Evolutionary conservation across 2,329 filamentous ascomycete genomes (phyloP).

Genomic region (Pseudocercospora macadamiae): DNA sequence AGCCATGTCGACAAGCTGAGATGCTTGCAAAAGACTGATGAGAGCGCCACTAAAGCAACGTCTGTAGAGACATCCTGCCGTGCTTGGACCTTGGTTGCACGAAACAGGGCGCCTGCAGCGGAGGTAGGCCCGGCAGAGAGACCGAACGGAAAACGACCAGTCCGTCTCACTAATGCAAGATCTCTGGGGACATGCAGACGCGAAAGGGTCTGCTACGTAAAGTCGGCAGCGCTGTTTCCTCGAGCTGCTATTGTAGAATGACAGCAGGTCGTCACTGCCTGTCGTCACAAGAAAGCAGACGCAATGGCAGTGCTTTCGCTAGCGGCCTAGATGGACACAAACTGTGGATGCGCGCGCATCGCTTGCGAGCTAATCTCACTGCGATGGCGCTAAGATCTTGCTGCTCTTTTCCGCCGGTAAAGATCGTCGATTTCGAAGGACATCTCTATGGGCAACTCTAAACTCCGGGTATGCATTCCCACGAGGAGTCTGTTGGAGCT

Average conservation of each 20-base stretch:
- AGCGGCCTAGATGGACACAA: constrained; percentile 8
- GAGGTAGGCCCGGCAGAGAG: neutral
- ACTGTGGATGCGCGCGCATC: constrained; percentile 6
- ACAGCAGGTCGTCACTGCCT: neutral
- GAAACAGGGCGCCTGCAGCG: neutral
- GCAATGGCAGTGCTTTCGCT: neutral
- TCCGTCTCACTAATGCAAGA: constrained; percentile 6
- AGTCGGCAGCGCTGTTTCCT: no score
- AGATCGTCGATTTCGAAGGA: constrained; percentile 7
- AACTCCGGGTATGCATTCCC: constrained; percentile 6
- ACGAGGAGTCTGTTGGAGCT: neutral
- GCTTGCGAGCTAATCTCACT: constrained; percentile 10
- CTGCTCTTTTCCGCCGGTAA: neutral
- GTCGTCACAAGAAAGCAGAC: neutral
- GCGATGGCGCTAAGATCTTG: constrained; percentile 9
- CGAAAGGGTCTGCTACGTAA: no score
- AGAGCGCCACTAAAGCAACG: neutral
- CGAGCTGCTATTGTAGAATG: neutral
- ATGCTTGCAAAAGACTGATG: neutral
- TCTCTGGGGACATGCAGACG: neutral
- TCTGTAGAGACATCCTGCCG: neutral
- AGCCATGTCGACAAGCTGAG: neutral
- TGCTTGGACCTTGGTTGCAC: neutral
- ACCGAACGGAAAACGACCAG: neutral
- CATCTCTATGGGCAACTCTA: constrained; percentile 1